Evolutionary conservation across 2,329 filamentous ascomycete genomes (phyloP).

Genomic region (Paracoccidioides lutzii): DNA sequence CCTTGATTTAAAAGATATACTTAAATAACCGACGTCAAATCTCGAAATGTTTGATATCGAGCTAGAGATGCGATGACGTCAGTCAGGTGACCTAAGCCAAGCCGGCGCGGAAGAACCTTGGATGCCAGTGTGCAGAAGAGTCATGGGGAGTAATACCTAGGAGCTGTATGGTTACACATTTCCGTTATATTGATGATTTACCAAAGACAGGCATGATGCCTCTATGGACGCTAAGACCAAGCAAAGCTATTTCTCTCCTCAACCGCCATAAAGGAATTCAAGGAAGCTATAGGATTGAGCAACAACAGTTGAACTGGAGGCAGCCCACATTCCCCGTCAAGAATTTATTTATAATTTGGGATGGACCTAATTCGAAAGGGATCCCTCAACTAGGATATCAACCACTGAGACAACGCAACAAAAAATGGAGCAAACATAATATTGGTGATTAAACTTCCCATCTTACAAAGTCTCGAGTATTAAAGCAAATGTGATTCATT

Average conservation of each 20-base stretch:
- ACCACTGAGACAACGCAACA: neutral
- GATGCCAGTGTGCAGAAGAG: too few relatives aligned
- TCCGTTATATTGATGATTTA: too few relatives aligned
- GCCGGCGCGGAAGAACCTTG: neutral
- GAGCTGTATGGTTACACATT: too few relatives aligned
- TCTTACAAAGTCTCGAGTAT: neutral
- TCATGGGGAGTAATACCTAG: too few relatives aligned
- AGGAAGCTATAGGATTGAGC: too few relatives aligned
- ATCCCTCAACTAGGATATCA: neutral
- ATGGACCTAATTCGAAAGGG: neutral
- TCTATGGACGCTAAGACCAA: too few relatives aligned
- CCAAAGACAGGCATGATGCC: too few relatives aligned
- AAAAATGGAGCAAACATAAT: neutral
- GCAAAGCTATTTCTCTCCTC: neutral
- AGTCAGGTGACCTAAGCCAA: neutral
- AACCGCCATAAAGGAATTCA: too few relatives aligned
- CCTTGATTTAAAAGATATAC: neutral
- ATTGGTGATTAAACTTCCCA: neutral
- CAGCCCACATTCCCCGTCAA: too few relatives aligned
- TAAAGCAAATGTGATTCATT: neutral
- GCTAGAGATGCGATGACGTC: neutral
- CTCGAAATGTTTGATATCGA: neutral
- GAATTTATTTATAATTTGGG: too few relatives aligned
- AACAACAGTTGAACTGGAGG: too few relatives aligned
- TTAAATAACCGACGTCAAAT: neutral